These are phyloP conservation scores for Globisporangium orthogonon DNA, from an alignment of 352 stramenopile genomes.

Conservation along the genomic window DNA sequence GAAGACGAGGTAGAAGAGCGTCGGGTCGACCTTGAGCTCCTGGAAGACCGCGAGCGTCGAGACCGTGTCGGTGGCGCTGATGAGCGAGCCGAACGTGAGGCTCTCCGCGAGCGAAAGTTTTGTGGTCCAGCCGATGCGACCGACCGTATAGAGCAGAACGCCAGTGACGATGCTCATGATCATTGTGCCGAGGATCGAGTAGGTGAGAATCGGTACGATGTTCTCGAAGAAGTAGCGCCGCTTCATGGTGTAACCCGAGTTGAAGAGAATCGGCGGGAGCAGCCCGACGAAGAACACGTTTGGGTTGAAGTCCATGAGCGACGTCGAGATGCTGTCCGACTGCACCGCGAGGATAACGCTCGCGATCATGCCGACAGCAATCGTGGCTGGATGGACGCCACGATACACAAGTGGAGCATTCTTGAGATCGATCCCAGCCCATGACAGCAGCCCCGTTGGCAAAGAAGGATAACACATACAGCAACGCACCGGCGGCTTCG, in stretches of 20 bases:
- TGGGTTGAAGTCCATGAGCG: conserved; percentile 85
- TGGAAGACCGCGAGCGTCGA: conserved; percentile 91
- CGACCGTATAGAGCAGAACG: conserved; percentile 64
- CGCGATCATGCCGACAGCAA: conserved; percentile 48
- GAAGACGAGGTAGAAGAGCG: conserved; percentile 94
- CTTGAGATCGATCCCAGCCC: neutral
- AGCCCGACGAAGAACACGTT: conserved; percentile 92
- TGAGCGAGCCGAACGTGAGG: conserved; percentile 89
- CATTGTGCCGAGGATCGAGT: conserved; percentile 87
- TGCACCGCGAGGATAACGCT: conserved; percentile 57
- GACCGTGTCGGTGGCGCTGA: conserved; percentile 92
- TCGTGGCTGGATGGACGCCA: conserved; percentile 28
- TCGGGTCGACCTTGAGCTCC: conserved; percentile 84
- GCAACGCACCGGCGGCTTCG: conserved; percentile 40
- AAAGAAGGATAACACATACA: neutral
- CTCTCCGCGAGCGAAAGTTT: conserved; percentile 84
- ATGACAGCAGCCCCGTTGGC: neutral
- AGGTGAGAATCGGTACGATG: conserved; percentile 86
- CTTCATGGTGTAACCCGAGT: conserved; percentile 91
- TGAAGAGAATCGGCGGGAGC: conserved; percentile 94
- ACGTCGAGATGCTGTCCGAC: conserved; percentile 59
- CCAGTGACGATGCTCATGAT: conserved; percentile 87
- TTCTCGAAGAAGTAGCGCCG: conserved; percentile 91
- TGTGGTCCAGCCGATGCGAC: conserved; percentile 54
- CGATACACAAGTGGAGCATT: no score